Evolutionary conservation across 2,329 filamentous ascomycete species (phyloP).

Genomic region (Alternaria viburni): DNA sequence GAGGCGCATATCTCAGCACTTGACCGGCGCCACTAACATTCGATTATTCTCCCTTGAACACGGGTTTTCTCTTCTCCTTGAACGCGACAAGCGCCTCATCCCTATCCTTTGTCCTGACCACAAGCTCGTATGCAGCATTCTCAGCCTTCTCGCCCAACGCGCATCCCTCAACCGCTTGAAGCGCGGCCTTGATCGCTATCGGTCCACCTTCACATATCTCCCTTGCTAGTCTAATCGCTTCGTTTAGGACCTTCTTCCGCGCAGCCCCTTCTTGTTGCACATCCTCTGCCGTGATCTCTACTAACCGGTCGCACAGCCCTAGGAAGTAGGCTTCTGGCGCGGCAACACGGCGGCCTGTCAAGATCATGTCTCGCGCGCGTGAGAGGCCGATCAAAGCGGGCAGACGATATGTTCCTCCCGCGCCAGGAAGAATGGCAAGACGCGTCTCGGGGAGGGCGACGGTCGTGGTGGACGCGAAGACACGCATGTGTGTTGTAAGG

Average conservation of each 20-base stretch:
- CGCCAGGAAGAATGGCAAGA: slow-evolving; percentile 92
- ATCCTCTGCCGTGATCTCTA: slow-evolving; percentile 73
- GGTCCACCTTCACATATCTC: slow-evolving; percentile 92
- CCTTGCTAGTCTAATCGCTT: slow-evolving; percentile 77
- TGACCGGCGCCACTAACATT: not conserved
- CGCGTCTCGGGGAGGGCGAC: slow-evolving; percentile 91
- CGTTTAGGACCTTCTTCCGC: slow-evolving; percentile 71
- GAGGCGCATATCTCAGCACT: not conserved
- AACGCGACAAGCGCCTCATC: slow-evolving; percentile 90
- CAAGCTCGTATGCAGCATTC: slow-evolving; percentile 82
- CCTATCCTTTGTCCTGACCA: slow-evolving; percentile 83
- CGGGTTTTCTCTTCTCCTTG: slow-evolving; percentile 73
- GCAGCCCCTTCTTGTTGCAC: slow-evolving; percentile 59
- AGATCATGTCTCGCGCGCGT: slow-evolving; percentile 85
- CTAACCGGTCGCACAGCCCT: slow-evolving; percentile 86
- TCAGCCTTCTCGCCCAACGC: slow-evolving; percentile 74
- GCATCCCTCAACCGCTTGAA: slow-evolving; percentile 77
- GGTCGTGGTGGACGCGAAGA: slow-evolving; percentile 78
- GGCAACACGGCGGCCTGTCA: slow-evolving; percentile 85
- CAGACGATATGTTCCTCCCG: slow-evolving; percentile 88
- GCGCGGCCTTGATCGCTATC: slow-evolving; percentile 77
- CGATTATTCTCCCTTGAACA: slow-evolving; percentile 62
- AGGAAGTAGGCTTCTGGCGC: slow-evolving; percentile 89
- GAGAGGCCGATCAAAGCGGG: slow-evolving; percentile 78
- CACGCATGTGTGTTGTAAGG: slow-evolving; percentile 85